phyloP scores from a whole-genome alignment of 345 rosid species.

The Clarkia xantiana region DNA sequence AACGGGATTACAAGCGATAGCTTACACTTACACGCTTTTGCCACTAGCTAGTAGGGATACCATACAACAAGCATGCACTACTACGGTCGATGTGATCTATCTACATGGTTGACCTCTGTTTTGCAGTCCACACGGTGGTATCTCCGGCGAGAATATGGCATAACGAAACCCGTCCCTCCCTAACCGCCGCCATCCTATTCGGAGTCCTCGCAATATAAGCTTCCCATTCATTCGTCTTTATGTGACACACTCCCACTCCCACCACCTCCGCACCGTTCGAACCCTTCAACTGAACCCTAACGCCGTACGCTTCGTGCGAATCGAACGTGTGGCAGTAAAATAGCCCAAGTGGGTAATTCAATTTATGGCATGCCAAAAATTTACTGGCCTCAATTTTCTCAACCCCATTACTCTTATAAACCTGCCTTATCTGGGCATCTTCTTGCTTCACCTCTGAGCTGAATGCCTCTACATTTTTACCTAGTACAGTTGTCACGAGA shows the following conservation, averaged over 20 bases:
- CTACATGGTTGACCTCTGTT: too few species aligned
- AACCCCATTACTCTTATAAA: background rate
- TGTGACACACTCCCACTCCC: background rate
- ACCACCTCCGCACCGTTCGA: background rate
- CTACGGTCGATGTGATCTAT: too few species aligned
- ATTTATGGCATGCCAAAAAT: conserved; percentile 59
- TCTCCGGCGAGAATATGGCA: too few species aligned
- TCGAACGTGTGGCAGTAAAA: conserved; percentile 55
- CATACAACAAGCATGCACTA: too few species aligned
- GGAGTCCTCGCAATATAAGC: too few species aligned
- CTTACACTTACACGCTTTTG: too few species aligned
- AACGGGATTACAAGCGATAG: too few species aligned
- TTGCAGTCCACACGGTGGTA: too few species aligned
- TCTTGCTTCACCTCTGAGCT: background rate
- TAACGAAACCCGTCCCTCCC: too few species aligned
- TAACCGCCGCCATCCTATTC: too few species aligned
- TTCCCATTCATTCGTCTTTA: background rate
- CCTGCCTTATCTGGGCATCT: background rate
- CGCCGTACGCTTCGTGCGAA: conserved; percentile 32
- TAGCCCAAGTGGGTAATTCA: conserved; percentile 47
- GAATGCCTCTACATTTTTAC: background rate
- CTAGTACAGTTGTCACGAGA: background rate
- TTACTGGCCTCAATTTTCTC: conserved; percentile 26
- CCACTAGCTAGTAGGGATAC: too few species aligned
- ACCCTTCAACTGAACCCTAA: conserved; percentile 7